phyloP scores from a whole-genome alignment of 371 early-diverging fungal genomes.

The Syncephalastrum sp. region DNA sequence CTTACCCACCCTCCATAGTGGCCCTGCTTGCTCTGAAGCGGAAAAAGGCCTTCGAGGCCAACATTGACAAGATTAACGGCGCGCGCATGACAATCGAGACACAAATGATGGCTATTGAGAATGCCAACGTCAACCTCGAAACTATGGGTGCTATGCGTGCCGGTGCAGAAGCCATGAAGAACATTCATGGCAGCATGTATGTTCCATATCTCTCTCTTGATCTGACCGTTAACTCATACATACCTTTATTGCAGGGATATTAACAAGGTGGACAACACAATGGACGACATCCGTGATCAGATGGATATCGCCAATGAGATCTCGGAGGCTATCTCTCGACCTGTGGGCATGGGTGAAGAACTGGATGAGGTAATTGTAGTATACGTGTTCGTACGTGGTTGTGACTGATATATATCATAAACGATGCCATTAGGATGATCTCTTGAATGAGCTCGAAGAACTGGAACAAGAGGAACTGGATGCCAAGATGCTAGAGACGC shows the following conservation, averaged over 20 bases:
- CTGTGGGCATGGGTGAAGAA: slow-evolving; percentile 82
- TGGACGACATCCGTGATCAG: slow-evolving; percentile 97
- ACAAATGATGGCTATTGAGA: slow-evolving; percentile 96
- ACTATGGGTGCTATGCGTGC: slow-evolving; percentile 95
- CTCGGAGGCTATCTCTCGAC: slow-evolving; percentile 90
- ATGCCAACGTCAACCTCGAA: slow-evolving; percentile 94
- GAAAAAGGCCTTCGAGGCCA: slow-evolving; percentile 84
- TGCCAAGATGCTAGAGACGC: slow-evolving; percentile 78
- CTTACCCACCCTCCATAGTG: slow-evolving; percentile 35
- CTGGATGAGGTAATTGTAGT: slow-evolving; percentile 72
- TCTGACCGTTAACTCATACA: neutral
- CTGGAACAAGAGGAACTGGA: slow-evolving; percentile 95
- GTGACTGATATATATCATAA: neutral
- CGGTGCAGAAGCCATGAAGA: slow-evolving; percentile 93
- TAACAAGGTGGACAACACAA: slow-evolving; percentile 92
- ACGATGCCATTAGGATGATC: slow-evolving; percentile 66
- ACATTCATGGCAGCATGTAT: slow-evolving; percentile 91
- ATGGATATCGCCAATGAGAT: slow-evolving; percentile 97
- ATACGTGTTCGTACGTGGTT: neutral
- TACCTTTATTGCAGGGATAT: slow-evolving; percentile 66
- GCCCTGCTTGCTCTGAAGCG: slow-evolving; percentile 95
- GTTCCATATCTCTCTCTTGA: slow-evolving; percentile 15
- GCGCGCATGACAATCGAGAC: slow-evolving; percentile 92
- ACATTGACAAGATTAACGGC: slow-evolving; percentile 88
- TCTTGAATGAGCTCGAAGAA: slow-evolving; percentile 88